phyloP scores from a whole-genome alignment of 441 rosid genomes.

The Sinapis alba region DNA sequence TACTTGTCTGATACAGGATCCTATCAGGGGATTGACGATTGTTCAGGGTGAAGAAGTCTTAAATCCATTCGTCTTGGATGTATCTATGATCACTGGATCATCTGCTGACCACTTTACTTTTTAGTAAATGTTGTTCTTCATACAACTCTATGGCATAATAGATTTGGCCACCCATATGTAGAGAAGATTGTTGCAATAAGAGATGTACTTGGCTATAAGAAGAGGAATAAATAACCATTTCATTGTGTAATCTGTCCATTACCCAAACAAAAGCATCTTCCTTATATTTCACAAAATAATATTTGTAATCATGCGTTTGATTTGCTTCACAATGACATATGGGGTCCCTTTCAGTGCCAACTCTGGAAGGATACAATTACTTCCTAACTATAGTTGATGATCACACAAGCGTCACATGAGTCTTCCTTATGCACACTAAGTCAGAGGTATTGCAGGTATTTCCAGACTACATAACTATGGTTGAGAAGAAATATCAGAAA shows the following conservation, averaged over 20 bases:
- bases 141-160: not conserved
- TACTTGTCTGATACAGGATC: not conserved
- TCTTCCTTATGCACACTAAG: not conserved
- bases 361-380: not conserved
- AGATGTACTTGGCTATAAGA: not conserved
- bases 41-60: not conserved
- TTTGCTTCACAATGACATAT: not conserved
- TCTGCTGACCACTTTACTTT: not conserved
- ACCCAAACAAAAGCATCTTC: not conserved
- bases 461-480: not conserved
- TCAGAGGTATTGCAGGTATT: not conserved
- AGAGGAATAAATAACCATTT: not conserved
- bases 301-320: not conserved
- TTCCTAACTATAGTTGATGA: not conserved
- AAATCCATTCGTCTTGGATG: not conserved
- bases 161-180: not conserved
- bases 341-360: not conserved
- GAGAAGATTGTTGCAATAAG: not conserved
- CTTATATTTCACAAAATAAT: not conserved
- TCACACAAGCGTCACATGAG: not conserved
- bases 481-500: not conserved
- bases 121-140: not conserved
- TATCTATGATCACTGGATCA: not conserved
- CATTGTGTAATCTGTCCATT: not conserved
- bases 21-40: not conserved